Evolutionary conservation across 1,284 basidiomycete genomes (phyloP), one percentile per base, ranked within the genome.

Genomic region (Puccinia coronata): DNA sequence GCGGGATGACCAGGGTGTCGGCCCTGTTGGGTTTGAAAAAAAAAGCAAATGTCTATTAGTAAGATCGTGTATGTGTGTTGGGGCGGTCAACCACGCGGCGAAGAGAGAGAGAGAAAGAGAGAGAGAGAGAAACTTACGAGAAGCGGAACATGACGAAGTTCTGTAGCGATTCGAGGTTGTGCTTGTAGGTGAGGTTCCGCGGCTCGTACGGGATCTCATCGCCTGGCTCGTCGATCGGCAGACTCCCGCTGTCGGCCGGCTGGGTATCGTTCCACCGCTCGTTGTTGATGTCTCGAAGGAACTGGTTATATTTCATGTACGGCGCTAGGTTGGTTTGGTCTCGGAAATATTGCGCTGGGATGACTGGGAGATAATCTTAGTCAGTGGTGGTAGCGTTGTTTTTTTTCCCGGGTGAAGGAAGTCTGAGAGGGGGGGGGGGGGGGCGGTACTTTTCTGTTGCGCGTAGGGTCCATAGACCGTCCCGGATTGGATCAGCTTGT

Each of bases 91-190:
- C n/a, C n/a, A n/a, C n/a, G n/a, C 34, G 28, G 18, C 4, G 16
- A 16, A 36, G 20, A 11, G 59, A n/a, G 20, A 67, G 41, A 14
- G 49, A 18, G 47, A 23, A 12, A 9, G 9, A 23, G 25, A 39
- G 12, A 65, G n/a, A 16, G 28, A 53, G 2, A 14, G 49, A 47
- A 25, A 73, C 57, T 80, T 34, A 82, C 82, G 82, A 73, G 75
- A 86, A 86, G 79, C 84, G 83, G 76, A 86, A 83, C 86, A 86
- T 85, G 51, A 86, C 85, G 73, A 86, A 86, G 82, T 84, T 84
- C 18, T 85, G 83, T n/a, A 86, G 83, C 41, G 77, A 82, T 43
- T 78, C 72, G 18, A 86, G 82, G 49, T 84, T 84, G 18, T 82
- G 74, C 65, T 85, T 84, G 80, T 86, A 86, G 28, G 83, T 83